Base-by-base conservation (phyloP, 2,329 filamentous ascomycete genomes). In the Botrytis galanthina region DNA sequence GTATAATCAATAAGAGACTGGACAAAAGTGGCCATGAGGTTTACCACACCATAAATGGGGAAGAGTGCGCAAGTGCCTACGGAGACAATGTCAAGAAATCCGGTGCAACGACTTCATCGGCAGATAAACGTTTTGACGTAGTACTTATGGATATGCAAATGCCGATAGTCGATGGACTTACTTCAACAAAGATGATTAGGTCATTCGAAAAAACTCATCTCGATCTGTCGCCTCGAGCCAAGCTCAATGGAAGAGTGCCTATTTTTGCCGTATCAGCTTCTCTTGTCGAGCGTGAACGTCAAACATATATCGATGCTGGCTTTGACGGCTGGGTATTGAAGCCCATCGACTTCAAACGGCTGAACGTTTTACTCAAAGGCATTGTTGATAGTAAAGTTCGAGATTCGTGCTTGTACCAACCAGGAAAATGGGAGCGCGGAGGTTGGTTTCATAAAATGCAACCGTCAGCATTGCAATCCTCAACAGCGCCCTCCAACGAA, bases 141-240 rank as follows among this genome's bases (percentile, higher is more conserved):
- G 86, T 97, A 66, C 85, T 97, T 75, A 97, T 97, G 94, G 94
- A 97, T 80, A 94, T 97, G 88, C 93, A 97, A 86, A 97, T 97
- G 94, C 94, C 94, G 29, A 96, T 97, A 46, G 92, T 97, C 7
- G 93, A 97, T 79, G 94, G 94, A 22, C 86, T 95, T 39, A 90
- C 87, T 4, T 94, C 93, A 26, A 92, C 94, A 0, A 94, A 93
- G 81, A 92, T 94, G 87, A 97, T 97, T 75, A 87, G 94, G 39
- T 89, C 89, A 0, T 90, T 87, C 71, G 94, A 97, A 80, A 87
- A 87, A 73, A 83, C 83, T 0, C 84, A 84, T 81, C 79, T 78
- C 10, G 83, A 84, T 0, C 85, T 92, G 42, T 94, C 92, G 1
- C 78, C 83, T 0, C 84, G 90, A 72, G 90, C 90, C 4, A 79